Conservation (phyloP, 2,329 filamentous ascomycete genomes). For the Neocucurbitaria cava region DNA sequence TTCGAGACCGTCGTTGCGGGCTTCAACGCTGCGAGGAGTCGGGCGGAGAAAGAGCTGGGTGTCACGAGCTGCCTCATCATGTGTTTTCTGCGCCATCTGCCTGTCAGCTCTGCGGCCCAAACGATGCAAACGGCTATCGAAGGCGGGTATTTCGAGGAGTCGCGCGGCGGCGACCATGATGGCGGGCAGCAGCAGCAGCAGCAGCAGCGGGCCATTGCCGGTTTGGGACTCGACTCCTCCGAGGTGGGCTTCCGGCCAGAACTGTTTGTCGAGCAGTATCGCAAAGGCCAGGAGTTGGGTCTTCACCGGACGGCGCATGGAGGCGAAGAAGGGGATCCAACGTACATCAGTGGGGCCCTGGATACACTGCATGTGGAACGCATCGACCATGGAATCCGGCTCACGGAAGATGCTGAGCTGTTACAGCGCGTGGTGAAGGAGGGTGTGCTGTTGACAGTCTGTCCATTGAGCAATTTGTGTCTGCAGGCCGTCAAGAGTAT, state of each 20-base stretch:
- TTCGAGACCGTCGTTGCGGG: constrained; percentile 71
- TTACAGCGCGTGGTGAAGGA: constrained; percentile 64
- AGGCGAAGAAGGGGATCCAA: constrained; percentile 75
- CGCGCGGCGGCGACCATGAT: no score
- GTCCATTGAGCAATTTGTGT: constrained; percentile 77
- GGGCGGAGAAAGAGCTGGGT: constrained; percentile 68
- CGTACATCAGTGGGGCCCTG: constrained; percentile 70
- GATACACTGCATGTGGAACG: constrained; percentile 67
- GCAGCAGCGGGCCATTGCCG: constrained; percentile 63
- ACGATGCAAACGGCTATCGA: constrained; percentile 56
- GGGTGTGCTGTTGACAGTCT: constrained; percentile 71
- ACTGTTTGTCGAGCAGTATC: constrained; percentile 69
- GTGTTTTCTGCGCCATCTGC: constrained; percentile 75
- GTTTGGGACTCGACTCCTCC: constrained; percentile 73
- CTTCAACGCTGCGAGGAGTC: constrained; percentile 65
- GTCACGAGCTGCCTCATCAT: constrained; percentile 72
- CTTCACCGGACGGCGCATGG: constrained; percentile 75
- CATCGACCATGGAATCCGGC: constrained; percentile 77
- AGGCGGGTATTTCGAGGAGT: constrained; percentile 49
- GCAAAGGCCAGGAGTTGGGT: constrained; percentile 58
- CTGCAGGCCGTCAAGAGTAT: constrained; percentile 58
- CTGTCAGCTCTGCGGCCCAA: constrained; percentile 56
- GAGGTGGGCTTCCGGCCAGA: constrained; percentile 55
- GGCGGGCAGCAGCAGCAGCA: no score
- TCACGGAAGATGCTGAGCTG: constrained; percentile 66